phyloP scores from a whole-genome alignment of 768 basidiomycete genomes.

The Pilatotrama ljubarskyi region DNA sequence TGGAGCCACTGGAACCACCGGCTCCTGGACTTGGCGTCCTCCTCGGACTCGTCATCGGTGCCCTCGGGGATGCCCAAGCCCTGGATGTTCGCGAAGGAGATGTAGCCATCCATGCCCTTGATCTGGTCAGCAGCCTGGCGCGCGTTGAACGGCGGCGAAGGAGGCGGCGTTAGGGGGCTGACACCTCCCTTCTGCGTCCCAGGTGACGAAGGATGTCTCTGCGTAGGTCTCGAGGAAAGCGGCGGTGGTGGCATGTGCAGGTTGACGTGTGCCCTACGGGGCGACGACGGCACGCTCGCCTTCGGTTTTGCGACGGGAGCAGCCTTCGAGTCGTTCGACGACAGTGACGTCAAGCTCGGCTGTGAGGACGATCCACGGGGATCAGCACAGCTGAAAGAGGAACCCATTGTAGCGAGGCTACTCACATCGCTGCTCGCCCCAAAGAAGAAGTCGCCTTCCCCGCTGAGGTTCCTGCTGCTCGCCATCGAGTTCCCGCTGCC shows the following conservation, averaged over 20 bases:
- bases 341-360: conserved; percentile 25
- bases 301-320: conserved; percentile 3
- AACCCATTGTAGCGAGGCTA: neutral
- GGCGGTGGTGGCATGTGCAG: conserved; percentile 10
- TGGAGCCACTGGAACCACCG: conserved; percentile 29
- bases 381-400: conserved; percentile 19
- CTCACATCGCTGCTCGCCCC: conserved; percentile 25
- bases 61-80: conserved; percentile 62
- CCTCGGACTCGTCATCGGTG: conserved; percentile 35
- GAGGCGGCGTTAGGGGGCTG: conserved; percentile 30
- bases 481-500: conserved; percentile 30
- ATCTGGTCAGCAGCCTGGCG: conserved; percentile 60
- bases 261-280: neutral
- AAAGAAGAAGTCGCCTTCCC: conserved; percentile 31
- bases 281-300: conserved; percentile 11
- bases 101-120: conserved; percentile 58
- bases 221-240: conserved; percentile 16
- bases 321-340: conserved; percentile 17
- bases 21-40: conserved; percentile 21
- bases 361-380: neutral
- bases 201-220: conserved; percentile 16
- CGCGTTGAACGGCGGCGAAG: conserved; percentile 59
- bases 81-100: conserved; percentile 66
- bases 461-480: conserved; percentile 32
- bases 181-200: conserved; percentile 9